Conservation (phyloP, 345 rosid genomes). For the Eucalyptus shirleyi region DNA sequence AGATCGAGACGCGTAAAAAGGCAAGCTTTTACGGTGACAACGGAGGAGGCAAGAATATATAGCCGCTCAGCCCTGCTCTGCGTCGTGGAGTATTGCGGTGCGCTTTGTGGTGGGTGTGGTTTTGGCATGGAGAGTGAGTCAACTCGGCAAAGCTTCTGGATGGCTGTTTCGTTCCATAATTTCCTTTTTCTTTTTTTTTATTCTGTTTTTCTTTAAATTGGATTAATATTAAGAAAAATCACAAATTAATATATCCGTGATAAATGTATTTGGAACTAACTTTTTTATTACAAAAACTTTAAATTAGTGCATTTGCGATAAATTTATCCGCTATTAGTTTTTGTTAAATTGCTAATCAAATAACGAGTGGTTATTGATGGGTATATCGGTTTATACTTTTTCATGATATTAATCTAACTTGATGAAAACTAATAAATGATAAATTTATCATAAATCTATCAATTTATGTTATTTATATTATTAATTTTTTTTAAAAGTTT, state of each 20-base stretch:
- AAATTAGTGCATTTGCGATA: accelerated
- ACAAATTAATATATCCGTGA: too few species aligned
- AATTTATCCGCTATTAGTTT: accelerated
- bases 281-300: too few species aligned
- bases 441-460: too few species aligned
- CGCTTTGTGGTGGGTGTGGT: not conserved
- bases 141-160: not conserved
- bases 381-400: accelerated
- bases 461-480: accelerated
- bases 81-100: not conserved
- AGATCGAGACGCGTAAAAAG: not conserved
- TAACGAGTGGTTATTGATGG: accelerated
- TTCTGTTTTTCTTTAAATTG: too few species aligned
- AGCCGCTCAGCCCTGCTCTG: not conserved
- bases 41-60: not conserved
- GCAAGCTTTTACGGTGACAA: not conserved
- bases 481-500: too few species aligned
- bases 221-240: too few species aligned
- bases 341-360: accelerated
- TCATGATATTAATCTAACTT: too few species aligned
- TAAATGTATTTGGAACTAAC: too few species aligned
- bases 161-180: not conserved
- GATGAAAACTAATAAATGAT: too few species aligned
- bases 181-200: too few species aligned
- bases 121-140: not conserved